Percentiles rank a stretch among this genome's conserved stretches.
Conservation (phyloP, 177 flowering plant genomes). For the Tripterygium wilfordii region DNA sequence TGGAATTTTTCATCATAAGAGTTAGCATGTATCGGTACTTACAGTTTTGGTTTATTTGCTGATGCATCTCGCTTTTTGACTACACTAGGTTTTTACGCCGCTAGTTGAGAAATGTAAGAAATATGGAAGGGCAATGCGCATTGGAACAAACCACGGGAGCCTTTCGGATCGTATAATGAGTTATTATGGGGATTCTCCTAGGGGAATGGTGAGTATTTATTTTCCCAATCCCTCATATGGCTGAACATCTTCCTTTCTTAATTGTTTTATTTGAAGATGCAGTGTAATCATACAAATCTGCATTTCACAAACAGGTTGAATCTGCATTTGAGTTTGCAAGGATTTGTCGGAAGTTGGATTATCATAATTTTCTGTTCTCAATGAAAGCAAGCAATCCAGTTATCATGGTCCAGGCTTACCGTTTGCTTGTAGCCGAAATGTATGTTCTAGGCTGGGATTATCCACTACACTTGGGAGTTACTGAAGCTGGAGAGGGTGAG, state of each 20-base stretch:
- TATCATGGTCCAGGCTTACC: slow-evolving; percentile 95
- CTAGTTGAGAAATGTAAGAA: slow-evolving; percentile 95
- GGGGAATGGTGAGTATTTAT: slow-evolving; percentile 75
- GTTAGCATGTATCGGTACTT: too few species aligned
- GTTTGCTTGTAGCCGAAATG: slow-evolving; percentile 95
- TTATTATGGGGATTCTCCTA: slow-evolving; percentile 98
- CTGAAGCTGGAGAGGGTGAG: slow-evolving; percentile 99
- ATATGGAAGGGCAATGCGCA: slow-evolving; percentile 98
- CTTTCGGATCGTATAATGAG: slow-evolving; percentile 99
- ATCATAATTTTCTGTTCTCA: slow-evolving; percentile 90
- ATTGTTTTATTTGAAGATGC: slow-evolving; percentile 3
- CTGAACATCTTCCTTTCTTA: slow-evolving; percentile 1
- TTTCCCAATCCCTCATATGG: slow-evolving; percentile 7
- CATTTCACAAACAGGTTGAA: slow-evolving; percentile 66
- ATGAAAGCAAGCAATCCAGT: slow-evolving; percentile 99
- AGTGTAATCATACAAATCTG: slow-evolving; percentile 1
- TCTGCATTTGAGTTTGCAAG: slow-evolving; percentile 99
- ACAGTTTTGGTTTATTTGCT: too few species aligned
- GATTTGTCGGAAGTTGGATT: slow-evolving; percentile 90
- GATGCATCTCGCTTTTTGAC: background rate
- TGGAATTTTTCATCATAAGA: too few species aligned
- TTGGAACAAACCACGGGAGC: slow-evolving; percentile 97
- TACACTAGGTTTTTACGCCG: slow-evolving; percentile 76
- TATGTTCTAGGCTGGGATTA: slow-evolving; percentile 98
- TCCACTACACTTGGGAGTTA: slow-evolving; percentile 94